Conservation (phyloP, 208 protist genomes). For the Zelonia costaricensis region DNA sequence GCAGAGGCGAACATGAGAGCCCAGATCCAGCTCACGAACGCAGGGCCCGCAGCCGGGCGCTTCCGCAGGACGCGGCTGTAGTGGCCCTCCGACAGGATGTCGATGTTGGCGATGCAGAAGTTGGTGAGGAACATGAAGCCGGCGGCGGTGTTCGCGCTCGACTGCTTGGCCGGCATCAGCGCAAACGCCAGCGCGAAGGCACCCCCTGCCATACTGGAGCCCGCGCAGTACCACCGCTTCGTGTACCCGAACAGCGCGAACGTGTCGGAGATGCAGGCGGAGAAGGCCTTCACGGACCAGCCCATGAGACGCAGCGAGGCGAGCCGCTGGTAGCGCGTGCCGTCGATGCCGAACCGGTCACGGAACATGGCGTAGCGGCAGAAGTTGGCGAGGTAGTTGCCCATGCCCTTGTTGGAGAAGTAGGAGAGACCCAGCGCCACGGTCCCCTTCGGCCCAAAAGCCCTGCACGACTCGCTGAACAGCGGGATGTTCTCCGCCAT, state of each 20-base stretch:
- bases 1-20: slow-evolving; percentile 38
- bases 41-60: slow-evolving; percentile 28
- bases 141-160: slow-evolving; percentile 25
- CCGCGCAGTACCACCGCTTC: slow-evolving; percentile 61
- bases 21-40: slow-evolving; percentile 63
- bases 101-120: slow-evolving; percentile 52
- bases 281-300: slow-evolving; percentile 62
- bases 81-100: slow-evolving; percentile 66
- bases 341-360: neutral
- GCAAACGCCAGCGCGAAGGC: slow-evolving; percentile 35
- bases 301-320: slow-evolving; percentile 24
- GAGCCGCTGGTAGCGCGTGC: neutral
- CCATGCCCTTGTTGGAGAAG: neutral
- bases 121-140: slow-evolving; percentile 45
- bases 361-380: neutral
- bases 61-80: slow-evolving; percentile 60
- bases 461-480: too few species aligned
- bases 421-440: neutral
- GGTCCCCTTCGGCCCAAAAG: too few species aligned
- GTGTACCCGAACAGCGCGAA: slow-evolving; percentile 62
- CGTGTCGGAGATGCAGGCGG: slow-evolving; percentile 46
- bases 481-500: too few species aligned
- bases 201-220: slow-evolving; percentile 17
- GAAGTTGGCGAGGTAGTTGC: neutral
- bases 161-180: slow-evolving; percentile 28